Percentiles rank a stretch among this genome's conserved stretches.
These are phyloP conservation scores for Chalara sp. DNA, from an alignment of 2,329 filamentous ascomycete species.

Conservation along the genomic window DNA sequence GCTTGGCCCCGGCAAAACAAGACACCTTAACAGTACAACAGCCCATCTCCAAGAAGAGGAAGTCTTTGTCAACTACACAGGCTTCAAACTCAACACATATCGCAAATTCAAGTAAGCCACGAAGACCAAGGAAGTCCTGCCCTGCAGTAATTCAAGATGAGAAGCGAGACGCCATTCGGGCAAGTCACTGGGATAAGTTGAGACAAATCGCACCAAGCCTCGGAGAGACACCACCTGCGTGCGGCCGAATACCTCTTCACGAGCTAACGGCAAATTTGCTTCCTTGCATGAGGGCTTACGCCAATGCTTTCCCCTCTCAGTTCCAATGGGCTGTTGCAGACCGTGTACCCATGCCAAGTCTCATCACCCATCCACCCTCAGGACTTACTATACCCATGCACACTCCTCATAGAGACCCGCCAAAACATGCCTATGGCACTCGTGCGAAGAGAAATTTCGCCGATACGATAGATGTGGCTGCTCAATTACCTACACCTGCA, in stretches of 20 bases:
- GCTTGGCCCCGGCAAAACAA: slow-evolving; percentile 2
- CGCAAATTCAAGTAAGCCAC: neutral
- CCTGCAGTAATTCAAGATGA: neutral
- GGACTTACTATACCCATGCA: slow-evolving; percentile 9
- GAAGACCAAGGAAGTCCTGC: slow-evolving; percentile 9
- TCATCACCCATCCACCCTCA: slow-evolving; percentile 13
- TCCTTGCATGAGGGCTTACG: neutral
- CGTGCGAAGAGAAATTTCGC: neutral
- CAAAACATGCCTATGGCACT: slow-evolving; percentile 6
- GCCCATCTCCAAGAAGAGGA: slow-evolving; percentile 4
- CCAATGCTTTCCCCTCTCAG: neutral
- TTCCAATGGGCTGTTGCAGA: neutral
- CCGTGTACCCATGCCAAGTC: slow-evolving; percentile 3
- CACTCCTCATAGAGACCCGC: neutral
- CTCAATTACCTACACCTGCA: neutral
- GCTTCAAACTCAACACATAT: too few relatives aligned
- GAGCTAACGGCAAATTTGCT: neutral
- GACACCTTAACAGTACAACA: neutral
- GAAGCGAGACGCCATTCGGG: neutral
- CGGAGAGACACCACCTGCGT: neutral
- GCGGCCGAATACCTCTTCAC: neutral
- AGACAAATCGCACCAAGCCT: slow-evolving; percentile 7
- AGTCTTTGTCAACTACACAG: neutral
- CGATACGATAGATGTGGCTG: slow-evolving; percentile 11
- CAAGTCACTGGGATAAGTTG: slow-evolving; percentile 8